Base-by-base conservation (phyloP, 441 rosid genomes). In the Bocquillonia castaneifolia region DNA sequence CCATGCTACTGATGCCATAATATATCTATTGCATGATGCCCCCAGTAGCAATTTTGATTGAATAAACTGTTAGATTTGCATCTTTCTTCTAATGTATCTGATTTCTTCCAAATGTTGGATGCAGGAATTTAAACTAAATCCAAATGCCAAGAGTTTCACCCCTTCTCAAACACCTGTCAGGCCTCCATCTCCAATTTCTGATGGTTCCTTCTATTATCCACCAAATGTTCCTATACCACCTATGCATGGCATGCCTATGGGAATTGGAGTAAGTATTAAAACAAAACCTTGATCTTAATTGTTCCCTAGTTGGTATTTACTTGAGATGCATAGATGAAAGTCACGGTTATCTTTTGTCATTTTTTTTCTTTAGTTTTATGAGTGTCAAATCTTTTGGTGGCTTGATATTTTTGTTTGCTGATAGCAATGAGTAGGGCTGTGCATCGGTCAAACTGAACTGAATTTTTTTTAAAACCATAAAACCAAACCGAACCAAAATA, bases 41-140 rank as follows among this genome's bases (percentile, higher is more conserved):
- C 9, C 25, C 23, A 42, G 17, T 10, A 8, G 23, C 32, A 31
- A 12, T 18, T 60, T 60, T 13, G 13, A 28, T 14, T 58, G 20
- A 23, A 55, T 10, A 44, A 12, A 61, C 39, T 56, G 29, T 65
- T 53, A 32, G 10, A 26, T 50, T 22, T 1, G 1, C 51, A 52
- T 64, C 54, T 72, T 56, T 28, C 20, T 25, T 36, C 63, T 42
- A 20, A 67, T 60, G 29, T 34, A 42, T 71, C 10, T 57, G 42
- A 59, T 20, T 42, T 6, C 6, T 9, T 47, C n/a, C 20, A 66
- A 71, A 34, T 74, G 28, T n/a, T 76, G 64, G 37, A 64, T 69
- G 7, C 90, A 95, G 99, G 99, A 92, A 83, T 95, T 92, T 78
- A 95, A 80, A 75, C 85, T 89, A 52, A 95, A 92, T 80, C 99